Evolutionary conservation across 768 basidiomycete species (phyloP).

Genomic region (Ramaria rubella): DNA sequence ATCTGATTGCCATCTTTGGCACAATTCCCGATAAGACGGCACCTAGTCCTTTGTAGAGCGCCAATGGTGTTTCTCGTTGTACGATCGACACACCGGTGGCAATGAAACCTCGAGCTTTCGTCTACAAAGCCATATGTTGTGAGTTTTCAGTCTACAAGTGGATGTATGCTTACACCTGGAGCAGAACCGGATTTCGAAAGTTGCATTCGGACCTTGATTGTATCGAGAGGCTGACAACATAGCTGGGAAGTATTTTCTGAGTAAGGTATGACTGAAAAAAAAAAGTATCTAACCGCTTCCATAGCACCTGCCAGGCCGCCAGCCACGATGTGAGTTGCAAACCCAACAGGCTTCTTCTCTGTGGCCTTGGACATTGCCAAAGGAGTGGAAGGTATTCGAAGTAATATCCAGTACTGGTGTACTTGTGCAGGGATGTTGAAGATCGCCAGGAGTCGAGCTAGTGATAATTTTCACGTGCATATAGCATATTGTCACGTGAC

Average conservation of each 20-base stretch:
- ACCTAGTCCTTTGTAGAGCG: slow-evolving; percentile 96
- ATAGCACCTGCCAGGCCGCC: slow-evolving; percentile 92
- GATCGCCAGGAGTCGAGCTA: neutral
- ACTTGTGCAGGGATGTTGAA: too few species aligned
- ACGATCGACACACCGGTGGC: slow-evolving; percentile 88
- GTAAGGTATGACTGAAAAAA: neutral
- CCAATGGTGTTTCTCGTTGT: slow-evolving; percentile 85
- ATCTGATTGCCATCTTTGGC: slow-evolving; percentile 99
- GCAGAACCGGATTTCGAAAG: slow-evolving; percentile 72
- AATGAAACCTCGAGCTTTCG: slow-evolving; percentile 85
- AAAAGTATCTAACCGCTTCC: slow-evolving; percentile 69
- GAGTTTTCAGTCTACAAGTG: neutral
- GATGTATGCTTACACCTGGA: slow-evolving; percentile 65
- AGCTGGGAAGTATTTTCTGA: slow-evolving; percentile 36
- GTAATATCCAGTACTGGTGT: neutral
- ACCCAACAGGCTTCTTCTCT: slow-evolving; percentile 67
- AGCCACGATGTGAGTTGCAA: slow-evolving; percentile 87
- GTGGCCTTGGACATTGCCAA: slow-evolving; percentile 3
- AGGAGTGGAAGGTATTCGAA: neutral
- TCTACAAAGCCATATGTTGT: slow-evolving; percentile 39
- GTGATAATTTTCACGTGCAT: neutral
- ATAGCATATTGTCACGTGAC: neutral
- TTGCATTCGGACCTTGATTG: slow-evolving; percentile 99
- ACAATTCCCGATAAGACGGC: slow-evolving; percentile 96
- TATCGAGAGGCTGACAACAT: slow-evolving; percentile 90